These are phyloP conservation scores for Nothopassalora personata DNA, from an alignment of 2,329 filamentous ascomycete genomes.

Conservation along the genomic window DNA sequence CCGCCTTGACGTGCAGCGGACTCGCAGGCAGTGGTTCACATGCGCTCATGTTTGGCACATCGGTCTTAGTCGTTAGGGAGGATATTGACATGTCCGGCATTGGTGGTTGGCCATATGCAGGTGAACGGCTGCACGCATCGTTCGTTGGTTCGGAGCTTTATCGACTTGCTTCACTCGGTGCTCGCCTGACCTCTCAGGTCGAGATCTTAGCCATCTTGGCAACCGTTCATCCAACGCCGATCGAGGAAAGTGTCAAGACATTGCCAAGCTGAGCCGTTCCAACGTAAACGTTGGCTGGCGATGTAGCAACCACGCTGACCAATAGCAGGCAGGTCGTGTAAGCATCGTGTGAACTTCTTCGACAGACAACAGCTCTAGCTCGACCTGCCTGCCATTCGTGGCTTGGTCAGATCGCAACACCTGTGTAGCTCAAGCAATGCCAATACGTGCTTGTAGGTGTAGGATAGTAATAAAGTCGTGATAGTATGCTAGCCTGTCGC, in stretches of 20 bases:
- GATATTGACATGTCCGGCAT: neutral
- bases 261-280: neutral
- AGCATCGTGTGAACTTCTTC: neutral
- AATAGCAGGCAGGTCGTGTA: neutral
- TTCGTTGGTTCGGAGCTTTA: neutral
- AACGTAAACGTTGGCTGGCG: neutral
- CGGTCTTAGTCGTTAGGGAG: neutral
- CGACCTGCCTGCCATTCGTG: slow-evolving; percentile 3
- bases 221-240: neutral
- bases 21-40: neutral
- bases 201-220: neutral
- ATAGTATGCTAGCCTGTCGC: neutral
- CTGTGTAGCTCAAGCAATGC: neutral
- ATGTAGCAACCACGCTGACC: neutral
- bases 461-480: slow-evolving; percentile 1
- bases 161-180: neutral
- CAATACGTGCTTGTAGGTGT: slow-evolving; percentile 2
- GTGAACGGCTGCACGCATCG: neutral
- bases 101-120: neutral
- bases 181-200: slow-evolving; percentile 2
- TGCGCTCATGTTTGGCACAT: neutral
- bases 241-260: neutral
- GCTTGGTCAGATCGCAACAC: neutral
- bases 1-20: neutral
- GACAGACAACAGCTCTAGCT: neutral